Percentiles rank a stretch among this genome's conserved stretches.
phyloP scores from a whole-genome alignment of 1,284 basidiomycete genomes.

The Vanrija humicola region DNA sequence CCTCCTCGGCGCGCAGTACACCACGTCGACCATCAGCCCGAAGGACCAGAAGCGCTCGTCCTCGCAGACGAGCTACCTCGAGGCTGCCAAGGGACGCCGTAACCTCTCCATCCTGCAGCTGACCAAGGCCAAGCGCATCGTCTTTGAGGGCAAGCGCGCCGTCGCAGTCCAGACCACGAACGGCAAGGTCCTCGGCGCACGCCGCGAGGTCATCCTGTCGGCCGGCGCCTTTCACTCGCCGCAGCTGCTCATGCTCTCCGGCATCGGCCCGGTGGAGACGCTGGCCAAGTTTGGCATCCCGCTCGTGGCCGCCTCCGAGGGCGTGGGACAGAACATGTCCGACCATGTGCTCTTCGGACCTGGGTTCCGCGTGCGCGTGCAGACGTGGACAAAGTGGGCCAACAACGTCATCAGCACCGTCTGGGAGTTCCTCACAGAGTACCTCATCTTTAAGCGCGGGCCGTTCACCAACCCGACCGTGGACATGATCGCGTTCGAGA shows the following conservation, averaged over 20 bases:
- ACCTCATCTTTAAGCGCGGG: neutral
- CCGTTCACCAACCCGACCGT: neutral
- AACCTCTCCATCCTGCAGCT: neutral
- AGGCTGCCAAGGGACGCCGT: neutral
- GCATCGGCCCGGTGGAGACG: constrained; percentile 2
- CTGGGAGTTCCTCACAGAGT: neutral
- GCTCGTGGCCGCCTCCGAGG: constrained; percentile 9
- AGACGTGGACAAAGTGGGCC: neutral
- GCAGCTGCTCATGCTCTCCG: constrained; percentile 5
- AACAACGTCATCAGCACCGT: neutral
- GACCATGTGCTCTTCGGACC: constrained; percentile 16
- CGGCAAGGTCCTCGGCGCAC: neutral
- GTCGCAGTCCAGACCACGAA: neutral
- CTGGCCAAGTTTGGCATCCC: constrained; percentile 7
- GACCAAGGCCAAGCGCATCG: neutral
- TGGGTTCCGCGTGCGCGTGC: constrained; percentile 2
- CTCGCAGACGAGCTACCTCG: neutral
- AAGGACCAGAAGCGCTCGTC: neutral
- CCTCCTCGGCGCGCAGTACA: neutral
- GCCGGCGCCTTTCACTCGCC: constrained; percentile 9
- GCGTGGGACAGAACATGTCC: constrained; percentile 46
- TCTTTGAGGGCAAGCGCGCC: constrained; percentile 4
- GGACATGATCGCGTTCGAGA: constrained; percentile 1
- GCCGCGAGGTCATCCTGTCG: constrained; percentile 7
- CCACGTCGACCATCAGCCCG: neutral